These are phyloP conservation scores for Casuarina glauca DNA, from an alignment of 306 rosid species.

Conservation along the genomic window DNA sequence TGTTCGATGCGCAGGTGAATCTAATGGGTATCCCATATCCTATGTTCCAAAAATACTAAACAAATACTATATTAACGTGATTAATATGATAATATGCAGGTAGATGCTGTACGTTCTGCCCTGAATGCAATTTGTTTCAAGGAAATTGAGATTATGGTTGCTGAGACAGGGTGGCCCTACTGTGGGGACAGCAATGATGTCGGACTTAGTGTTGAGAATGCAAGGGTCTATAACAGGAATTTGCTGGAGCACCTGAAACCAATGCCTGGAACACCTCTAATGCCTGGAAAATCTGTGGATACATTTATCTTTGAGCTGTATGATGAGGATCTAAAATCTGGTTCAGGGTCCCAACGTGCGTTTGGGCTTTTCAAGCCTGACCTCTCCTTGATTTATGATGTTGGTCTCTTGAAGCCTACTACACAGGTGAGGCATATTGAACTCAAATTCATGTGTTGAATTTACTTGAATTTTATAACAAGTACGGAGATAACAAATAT, in stretches of 20 bases:
- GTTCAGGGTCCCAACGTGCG: constrained; percentile 67
- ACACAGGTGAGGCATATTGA: constrained; percentile 52
- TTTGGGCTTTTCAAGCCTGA: constrained; percentile 78
- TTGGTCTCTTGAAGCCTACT: constrained; percentile 57
- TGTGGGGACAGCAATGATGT: constrained; percentile 69
- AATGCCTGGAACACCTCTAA: constrained; percentile 81
- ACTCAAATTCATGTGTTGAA: too few species aligned
- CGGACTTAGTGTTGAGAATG: constrained; percentile 73
- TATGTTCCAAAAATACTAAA: too few species aligned
- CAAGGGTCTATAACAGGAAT: constrained; percentile 82
- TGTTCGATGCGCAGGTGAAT: too few species aligned
- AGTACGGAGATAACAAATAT: too few species aligned
- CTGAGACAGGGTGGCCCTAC: constrained; percentile 97
- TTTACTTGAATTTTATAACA: too few species aligned
- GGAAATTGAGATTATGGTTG: constrained; percentile 71
- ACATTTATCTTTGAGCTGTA: constrained; percentile 78
- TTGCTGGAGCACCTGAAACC: constrained; percentile 78
- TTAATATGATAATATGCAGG: constrained; percentile 36
- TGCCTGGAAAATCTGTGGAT: constrained; percentile 86
- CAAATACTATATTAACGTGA: not conserved
- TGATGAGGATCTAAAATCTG: constrained; percentile 76
- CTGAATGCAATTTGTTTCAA: constrained; percentile 55
- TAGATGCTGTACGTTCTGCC: constrained; percentile 85
- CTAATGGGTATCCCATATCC: too few species aligned
- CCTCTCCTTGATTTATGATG: constrained; percentile 63